These are phyloP conservation scores for Aureobasidium sp. DNA, from an alignment of 2,329 filamentous ascomycete genomes.

Conservation along the genomic window DNA sequence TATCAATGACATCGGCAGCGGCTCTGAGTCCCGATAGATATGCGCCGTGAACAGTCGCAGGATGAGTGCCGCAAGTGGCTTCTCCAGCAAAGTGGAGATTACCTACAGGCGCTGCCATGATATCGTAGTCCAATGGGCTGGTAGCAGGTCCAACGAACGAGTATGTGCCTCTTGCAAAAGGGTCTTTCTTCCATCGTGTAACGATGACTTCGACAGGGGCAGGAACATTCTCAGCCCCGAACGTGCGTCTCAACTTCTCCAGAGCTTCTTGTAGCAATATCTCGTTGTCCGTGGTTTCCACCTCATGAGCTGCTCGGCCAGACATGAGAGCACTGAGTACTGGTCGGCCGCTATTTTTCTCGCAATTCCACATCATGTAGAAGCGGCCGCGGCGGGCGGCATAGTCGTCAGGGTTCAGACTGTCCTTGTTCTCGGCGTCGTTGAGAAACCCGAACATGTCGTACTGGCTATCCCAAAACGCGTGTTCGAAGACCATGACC, in stretches of 20 bases:
- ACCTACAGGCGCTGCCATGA: slow-evolving; percentile 76
- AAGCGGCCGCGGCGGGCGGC: slow-evolving; percentile 74
- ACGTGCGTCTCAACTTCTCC: slow-evolving; percentile 67
- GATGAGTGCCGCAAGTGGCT: slow-evolving; percentile 91
- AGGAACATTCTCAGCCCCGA: slow-evolving; percentile 57
- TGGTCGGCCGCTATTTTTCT: slow-evolving; percentile 77
- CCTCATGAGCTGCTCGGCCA: slow-evolving; percentile 84
- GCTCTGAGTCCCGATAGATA: slow-evolving; percentile 89
- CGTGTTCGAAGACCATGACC: slow-evolving; percentile 76
- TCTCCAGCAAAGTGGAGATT: slow-evolving; percentile 94
- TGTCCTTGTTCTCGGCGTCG: slow-evolving; percentile 61
- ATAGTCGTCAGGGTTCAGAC: slow-evolving; percentile 74
- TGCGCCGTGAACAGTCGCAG: slow-evolving; percentile 92
- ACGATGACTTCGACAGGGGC: slow-evolving; percentile 78
- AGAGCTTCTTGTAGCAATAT: slow-evolving; percentile 76
- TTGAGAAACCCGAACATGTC: slow-evolving; percentile 93
- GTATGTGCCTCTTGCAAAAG: slow-evolving; percentile 89
- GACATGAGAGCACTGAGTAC: slow-evolving; percentile 92
- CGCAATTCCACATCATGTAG: slow-evolving; percentile 96
- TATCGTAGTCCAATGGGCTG: slow-evolving; percentile 79
- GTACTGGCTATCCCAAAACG: slow-evolving; percentile 84
- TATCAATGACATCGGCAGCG: slow-evolving; percentile 76
- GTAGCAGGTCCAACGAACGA: slow-evolving; percentile 85
- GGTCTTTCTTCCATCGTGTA: slow-evolving; percentile 86
- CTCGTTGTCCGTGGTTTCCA: slow-evolving; percentile 68